These are phyloP conservation scores for Dictyostelium brefeldianum DNA, from an alignment of 78 protist genomes.

Conservation along the genomic window DNA sequence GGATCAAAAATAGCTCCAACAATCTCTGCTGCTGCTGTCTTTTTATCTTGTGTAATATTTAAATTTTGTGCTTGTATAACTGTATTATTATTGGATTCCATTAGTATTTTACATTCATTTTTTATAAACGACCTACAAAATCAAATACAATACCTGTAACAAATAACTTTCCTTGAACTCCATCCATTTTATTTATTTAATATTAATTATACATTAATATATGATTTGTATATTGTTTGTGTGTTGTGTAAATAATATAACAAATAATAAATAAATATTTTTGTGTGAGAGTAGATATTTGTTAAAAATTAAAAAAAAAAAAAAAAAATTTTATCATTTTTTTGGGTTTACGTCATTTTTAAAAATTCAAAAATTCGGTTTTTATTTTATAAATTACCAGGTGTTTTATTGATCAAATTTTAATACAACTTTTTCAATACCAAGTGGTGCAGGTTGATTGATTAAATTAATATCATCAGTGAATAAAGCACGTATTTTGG, in stretches of 20 bases:
- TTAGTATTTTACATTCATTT: no score
- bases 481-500: not conserved
- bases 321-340: not conserved
- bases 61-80: constrained; percentile 74
- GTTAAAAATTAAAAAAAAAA: constrained; percentile 6
- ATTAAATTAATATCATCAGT: not conserved
- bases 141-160: constrained; percentile 22
- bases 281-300: not conserved
- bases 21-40: constrained; percentile 32
- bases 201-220: not conserved
- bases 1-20: constrained; percentile 50
- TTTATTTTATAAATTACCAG: not conserved
- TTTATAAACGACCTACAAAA: not conserved
- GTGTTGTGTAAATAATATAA: not conserved
- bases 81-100: not conserved
- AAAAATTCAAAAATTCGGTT: no score
- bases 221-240: no score
- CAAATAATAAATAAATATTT: not conserved
- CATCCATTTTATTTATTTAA: not conserved
- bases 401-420: not conserved
- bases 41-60: constrained; percentile 44
- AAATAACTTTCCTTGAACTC: constrained; percentile 64
- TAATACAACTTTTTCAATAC: constrained; percentile 5
- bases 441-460: not conserved
- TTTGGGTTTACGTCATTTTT: not conserved